Conservation (phyloP, 768 basidiomycete genomes). For the Naganishia antarctica region DNA sequence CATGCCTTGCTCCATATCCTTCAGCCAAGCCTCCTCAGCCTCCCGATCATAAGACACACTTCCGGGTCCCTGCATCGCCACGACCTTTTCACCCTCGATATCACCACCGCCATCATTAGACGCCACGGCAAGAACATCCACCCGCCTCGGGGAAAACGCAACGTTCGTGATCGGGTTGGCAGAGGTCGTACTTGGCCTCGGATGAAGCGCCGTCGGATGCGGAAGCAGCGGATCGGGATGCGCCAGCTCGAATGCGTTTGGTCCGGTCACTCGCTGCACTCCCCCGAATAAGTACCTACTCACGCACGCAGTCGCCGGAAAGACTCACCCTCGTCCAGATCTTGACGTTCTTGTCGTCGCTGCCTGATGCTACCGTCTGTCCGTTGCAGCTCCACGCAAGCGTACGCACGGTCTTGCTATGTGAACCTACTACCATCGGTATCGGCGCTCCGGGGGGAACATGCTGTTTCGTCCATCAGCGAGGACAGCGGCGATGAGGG, state of each 20-base stretch:
- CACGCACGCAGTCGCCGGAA: not conserved
- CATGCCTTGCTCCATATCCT: not conserved
- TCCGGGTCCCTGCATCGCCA: constrained; percentile 8
- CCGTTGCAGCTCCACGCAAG: constrained; percentile 25
- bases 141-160: constrained; percentile 18
- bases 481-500: too few species aligned
- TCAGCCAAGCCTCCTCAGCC: not conserved
- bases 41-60: constrained; percentile 3
- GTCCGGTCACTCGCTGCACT: not conserved
- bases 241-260: constrained; percentile 7
- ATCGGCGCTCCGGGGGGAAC: constrained; percentile 7
- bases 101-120: constrained; percentile 1
- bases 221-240: constrained; percentile 4
- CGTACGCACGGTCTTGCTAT: constrained; percentile 2
- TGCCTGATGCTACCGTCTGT: constrained; percentile 8
- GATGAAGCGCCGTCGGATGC: not conserved
- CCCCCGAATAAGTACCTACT: not conserved
- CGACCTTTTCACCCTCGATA: not conserved
- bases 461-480: not conserved
- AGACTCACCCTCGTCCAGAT: constrained; percentile 27
- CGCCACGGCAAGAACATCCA: constrained; percentile 25
- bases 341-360: constrained; percentile 26
- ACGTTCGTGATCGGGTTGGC: constrained; percentile 15
- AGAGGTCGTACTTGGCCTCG: constrained; percentile 16
- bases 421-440: constrained; percentile 7